Conservation (phyloP, 306 rosid genomes). For the Urtica urens region DNA sequence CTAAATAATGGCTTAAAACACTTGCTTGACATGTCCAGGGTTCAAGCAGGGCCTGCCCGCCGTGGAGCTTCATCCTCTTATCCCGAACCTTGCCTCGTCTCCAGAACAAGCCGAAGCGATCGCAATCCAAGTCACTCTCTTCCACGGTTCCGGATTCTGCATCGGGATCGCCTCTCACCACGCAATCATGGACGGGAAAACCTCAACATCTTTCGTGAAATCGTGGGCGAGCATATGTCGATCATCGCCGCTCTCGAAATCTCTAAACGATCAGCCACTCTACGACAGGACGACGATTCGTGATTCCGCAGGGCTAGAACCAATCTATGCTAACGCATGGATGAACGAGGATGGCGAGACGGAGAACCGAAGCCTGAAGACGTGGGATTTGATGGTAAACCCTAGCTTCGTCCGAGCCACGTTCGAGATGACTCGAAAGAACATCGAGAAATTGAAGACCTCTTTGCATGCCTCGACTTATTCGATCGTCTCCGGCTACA, state of each 20-base stretch:
- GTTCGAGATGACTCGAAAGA: slow-evolving; percentile 14
- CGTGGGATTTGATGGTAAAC: slow-evolving; percentile 21
- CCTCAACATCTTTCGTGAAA: slow-evolving; percentile 29
- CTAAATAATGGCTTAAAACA: too few species aligned
- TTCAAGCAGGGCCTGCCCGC: too few species aligned
- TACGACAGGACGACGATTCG: slow-evolving; percentile 23
- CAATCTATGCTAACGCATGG: slow-evolving; percentile 22
- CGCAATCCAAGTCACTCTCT: slow-evolving; percentile 21
- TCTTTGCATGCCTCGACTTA: slow-evolving; percentile 10
- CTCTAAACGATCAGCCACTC: slow-evolving; percentile 15
- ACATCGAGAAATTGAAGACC: slow-evolving; percentile 6
- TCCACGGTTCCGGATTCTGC: slow-evolving; percentile 17
- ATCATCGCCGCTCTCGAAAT: not conserved
- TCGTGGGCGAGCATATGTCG: slow-evolving; percentile 44
- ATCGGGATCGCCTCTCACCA: slow-evolving; percentile 27
- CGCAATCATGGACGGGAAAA: slow-evolving; percentile 17
- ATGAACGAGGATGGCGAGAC: slow-evolving; percentile 26
- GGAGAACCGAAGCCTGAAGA: slow-evolving; percentile 31
- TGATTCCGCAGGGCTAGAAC: slow-evolving; percentile 18
- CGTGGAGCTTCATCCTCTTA: slow-evolving; percentile 7
- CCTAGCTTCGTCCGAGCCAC: slow-evolving; percentile 16
- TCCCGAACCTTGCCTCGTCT: slow-evolving; percentile 3
- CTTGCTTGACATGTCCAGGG: too few species aligned
- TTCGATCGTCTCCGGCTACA: slow-evolving; percentile 11
- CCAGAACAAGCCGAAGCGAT: slow-evolving; percentile 11